These are phyloP conservation scores for Hapsidospora chrysogenum DNA, from an alignment of 495 filamentous ascomycete genomes.

Conservation along the genomic window DNA sequence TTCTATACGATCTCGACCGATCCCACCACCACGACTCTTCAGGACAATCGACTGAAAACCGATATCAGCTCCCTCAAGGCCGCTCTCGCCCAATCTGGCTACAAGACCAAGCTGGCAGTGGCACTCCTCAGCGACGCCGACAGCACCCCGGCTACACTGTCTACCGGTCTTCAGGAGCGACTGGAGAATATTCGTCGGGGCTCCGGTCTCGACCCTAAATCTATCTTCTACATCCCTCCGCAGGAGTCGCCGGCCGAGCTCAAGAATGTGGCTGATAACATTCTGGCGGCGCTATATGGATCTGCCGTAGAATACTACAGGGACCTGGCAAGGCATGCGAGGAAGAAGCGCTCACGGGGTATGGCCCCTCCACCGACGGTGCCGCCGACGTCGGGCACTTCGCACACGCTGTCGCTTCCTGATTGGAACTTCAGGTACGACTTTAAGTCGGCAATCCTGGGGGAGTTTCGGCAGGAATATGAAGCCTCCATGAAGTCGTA, in stretches of 20 bases:
- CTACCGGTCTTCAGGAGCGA: slow-evolving; percentile 48
- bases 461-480: slow-evolving; percentile 82
- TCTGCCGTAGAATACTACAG: slow-evolving; percentile 71
- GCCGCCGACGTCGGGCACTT: slow-evolving; percentile 68
- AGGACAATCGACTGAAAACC: slow-evolving; percentile 76
- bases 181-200: slow-evolving; percentile 55
- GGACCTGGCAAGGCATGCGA: slow-evolving; percentile 72
- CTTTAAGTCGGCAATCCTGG: slow-evolving; percentile 77
- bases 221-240: slow-evolving; percentile 43
- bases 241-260: slow-evolving; percentile 36
- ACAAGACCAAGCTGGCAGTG: slow-evolving; percentile 58
- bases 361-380: slow-evolving; percentile 64
- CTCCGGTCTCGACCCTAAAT: slow-evolving; percentile 64
- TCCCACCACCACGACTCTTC: slow-evolving; percentile 45
- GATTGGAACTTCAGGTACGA: slow-evolving; percentile 89
- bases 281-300: slow-evolving; percentile 45
- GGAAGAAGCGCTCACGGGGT: slow-evolving; percentile 66
- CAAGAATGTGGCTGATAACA: slow-evolving; percentile 41
- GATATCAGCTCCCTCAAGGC: slow-evolving; percentile 66
- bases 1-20: slow-evolving; percentile 58
- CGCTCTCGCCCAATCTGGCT: slow-evolving; percentile 46
- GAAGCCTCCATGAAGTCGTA: slow-evolving; percentile 69
- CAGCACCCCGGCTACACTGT: slow-evolving; percentile 36
- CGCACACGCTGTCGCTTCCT: slow-evolving; percentile 62
- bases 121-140: slow-evolving; percentile 59